A percentile compares a stretch with the other conserved stretches of the same genome.
phyloP scores from a whole-genome alignment of 2,329 filamentous ascomycete genomes.

The Dryadomyces quercivorus region DNA sequence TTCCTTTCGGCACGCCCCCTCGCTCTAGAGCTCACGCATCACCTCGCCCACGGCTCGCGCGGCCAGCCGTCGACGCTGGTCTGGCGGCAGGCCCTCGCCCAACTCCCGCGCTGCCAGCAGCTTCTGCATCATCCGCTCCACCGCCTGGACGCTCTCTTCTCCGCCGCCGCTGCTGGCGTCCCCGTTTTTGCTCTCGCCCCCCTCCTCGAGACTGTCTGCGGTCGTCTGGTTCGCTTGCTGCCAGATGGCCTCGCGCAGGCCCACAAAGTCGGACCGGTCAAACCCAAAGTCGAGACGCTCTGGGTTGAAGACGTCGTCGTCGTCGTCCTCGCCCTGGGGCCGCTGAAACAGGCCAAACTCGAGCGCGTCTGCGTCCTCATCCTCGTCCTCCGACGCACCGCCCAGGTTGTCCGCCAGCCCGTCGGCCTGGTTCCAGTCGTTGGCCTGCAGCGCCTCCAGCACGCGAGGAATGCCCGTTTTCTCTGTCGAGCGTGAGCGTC shows the following conservation, averaged over 20 bases:
- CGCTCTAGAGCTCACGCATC: slow-evolving; percentile 41
- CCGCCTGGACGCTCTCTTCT: slow-evolving; percentile 39
- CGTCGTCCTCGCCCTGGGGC: slow-evolving; percentile 13
- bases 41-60: slow-evolving; percentile 50
- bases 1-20: background rate
- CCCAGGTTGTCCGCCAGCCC: slow-evolving; percentile 7
- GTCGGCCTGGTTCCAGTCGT: slow-evolving; percentile 41
- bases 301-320: slow-evolving; percentile 27
- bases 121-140: slow-evolving; percentile 53
- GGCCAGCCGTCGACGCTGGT: slow-evolving; percentile 48
- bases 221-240: slow-evolving; percentile 14
- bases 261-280: slow-evolving; percentile 39
- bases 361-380: slow-evolving; percentile 21
- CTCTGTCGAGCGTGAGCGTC: slow-evolving; percentile 7
- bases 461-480: slow-evolving; percentile 34
- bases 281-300: slow-evolving; percentile 39
- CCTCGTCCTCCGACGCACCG: slow-evolving; percentile 7
- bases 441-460: slow-evolving; percentile 50
- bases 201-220: background rate
- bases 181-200: background rate
- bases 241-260: slow-evolving; percentile 40
- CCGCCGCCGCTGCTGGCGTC: background rate
- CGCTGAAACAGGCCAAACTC: slow-evolving; percentile 21
- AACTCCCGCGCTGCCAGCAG: slow-evolving; percentile 49
- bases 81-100: slow-evolving; percentile 45